A percentile compares a stretch with the other conserved stretches of the same genome.
Conservation (phyloP, 1,284 basidiomycete species). For the Hortiboletus rubellus region DNA sequence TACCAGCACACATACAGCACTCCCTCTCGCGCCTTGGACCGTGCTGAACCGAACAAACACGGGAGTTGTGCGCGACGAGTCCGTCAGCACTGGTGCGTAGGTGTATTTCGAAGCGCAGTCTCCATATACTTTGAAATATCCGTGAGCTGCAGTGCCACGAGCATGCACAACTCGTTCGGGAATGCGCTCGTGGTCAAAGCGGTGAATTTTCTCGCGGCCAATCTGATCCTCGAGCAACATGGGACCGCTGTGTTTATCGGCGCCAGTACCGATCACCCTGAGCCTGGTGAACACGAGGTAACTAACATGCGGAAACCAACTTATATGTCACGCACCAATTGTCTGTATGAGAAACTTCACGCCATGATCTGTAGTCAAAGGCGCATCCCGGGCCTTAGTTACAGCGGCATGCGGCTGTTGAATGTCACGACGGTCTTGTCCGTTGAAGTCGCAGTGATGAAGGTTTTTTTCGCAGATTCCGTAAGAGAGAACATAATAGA, state of each 20-base stretch:
- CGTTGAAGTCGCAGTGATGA: conserved; percentile 9
- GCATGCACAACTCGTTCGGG: conserved; percentile 80
- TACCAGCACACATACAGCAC: conserved; percentile 46
- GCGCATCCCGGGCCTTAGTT: no score
- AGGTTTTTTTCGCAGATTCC: conserved; percentile 17
- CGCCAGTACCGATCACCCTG: conserved; percentile 42
- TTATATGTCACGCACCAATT: conserved; percentile 50
- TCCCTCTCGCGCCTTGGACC: conserved; percentile 74
- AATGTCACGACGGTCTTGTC: conserved; percentile 36
- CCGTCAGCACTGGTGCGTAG: conserved; percentile 67
- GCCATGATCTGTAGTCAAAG: conserved; percentile 63
- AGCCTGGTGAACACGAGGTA: conserved; percentile 44
- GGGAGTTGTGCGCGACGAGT: conserved; percentile 68
- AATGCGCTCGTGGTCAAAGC: conserved; percentile 84
- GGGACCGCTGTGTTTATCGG: conserved; percentile 47
- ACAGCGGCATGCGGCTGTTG: conserved; percentile 32
- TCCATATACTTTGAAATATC: conserved; percentile 75
- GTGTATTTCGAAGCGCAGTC: conserved; percentile 64
- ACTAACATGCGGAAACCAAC: conserved; percentile 4
- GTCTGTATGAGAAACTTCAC: conserved; percentile 62
- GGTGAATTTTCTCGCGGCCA: conserved; percentile 68
- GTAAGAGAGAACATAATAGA: conserved; percentile 24
- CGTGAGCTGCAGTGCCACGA: conserved; percentile 79
- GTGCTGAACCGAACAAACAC: conserved; percentile 82
- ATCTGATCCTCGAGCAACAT: conserved; percentile 67